Base-by-base conservation (phyloP, 2,329 filamentous ascomycete genomes). In the Aspergillus sp. region DNA sequence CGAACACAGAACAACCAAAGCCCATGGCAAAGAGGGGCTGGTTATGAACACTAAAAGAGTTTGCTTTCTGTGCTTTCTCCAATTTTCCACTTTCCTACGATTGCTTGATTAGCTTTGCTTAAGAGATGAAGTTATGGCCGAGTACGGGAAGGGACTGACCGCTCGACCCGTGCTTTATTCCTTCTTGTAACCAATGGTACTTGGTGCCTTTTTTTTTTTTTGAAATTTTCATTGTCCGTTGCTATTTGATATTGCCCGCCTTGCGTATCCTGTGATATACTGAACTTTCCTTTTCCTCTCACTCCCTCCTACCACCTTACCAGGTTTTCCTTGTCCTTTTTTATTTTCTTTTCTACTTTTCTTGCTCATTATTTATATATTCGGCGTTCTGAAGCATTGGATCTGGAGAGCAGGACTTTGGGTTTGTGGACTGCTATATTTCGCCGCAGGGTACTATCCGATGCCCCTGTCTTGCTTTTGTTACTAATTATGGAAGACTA, bases 21-120 rank as follows among this genome's bases (percentile, higher is more conserved):
- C 73, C 84, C 85, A 53, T 88, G 85, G 85, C 85, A 88, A 73
- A 75, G 85, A 69, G 85, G 85, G 44, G 85, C 85, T 33, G 85
- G 85, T 45, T 88, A 87, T 66, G 85, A 87, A 59, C 81, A 83
- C 70, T 83, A 75, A 74, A 63, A 52, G 57, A 59, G 37, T 43
- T 52, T 35, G 3, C 15, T 25, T 23, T 14, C 9, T 61, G n/a
- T 54, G 39, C 27, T 31, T 37, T 53, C 17, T 53, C 44, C 21
- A 14, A 43, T 35, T 52, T 52, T 45, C 7, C 19, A 12, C 17
- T 48, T 54, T 46, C 50, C 52, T 47, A 59, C 59, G 59, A 65
- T 59, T 64, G 44, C 64, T 68, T 70, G 47, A 62, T 59, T 62
- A 60, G 61, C 64, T 61, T 69, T 66, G 63, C 64, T 67, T 63